phyloP scores from a whole-genome alignment of 1,284 basidiomycete species.

The Ceratobasidium sp. region DNA sequence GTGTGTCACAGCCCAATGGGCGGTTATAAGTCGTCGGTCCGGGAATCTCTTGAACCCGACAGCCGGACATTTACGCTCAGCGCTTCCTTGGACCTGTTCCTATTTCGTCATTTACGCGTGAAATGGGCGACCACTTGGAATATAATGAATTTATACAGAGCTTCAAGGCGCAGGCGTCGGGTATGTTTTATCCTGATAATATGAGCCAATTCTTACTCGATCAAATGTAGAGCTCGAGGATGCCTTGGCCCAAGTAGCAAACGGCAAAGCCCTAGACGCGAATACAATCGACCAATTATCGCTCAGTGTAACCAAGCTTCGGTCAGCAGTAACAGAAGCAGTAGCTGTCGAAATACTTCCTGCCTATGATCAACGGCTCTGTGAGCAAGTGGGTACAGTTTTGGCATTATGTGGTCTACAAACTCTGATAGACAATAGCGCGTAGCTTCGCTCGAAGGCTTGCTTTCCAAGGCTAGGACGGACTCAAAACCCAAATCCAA shows the following conservation, averaged over 20 bases:
- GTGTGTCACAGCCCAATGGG: neutral
- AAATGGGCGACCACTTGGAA: conserved; percentile 3
- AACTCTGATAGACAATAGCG: neutral
- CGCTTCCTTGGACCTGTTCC: conserved; percentile 4
- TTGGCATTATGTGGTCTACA: neutral
- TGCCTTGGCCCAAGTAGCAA: neutral
- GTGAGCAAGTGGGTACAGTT: conserved; percentile 20
- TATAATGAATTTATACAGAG: conserved; percentile 22
- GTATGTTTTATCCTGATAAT: neutral
- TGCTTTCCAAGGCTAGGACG: conserved; percentile 2
- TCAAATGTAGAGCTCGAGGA: conserved; percentile 17
- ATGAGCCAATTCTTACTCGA: neutral
- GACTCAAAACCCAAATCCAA: conserved; percentile 30
- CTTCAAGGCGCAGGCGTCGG: conserved; percentile 20
- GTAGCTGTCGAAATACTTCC: conserved; percentile 9
- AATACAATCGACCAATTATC: conserved; percentile 23
- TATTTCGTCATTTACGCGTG: neutral
- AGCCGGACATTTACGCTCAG: conserved; percentile 2
- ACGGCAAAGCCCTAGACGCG: neutral
- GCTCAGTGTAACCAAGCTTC: conserved; percentile 2
- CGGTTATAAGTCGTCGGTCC: conserved; percentile 13
- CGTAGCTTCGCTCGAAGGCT: conserved; percentile 16
- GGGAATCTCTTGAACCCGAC: conserved; percentile 1
- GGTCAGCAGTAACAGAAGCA: conserved; percentile 21
- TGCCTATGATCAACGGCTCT: conserved; percentile 29